Percentiles rank a stretch among this genome's conserved stretches.
phyloP scores from a whole-genome alignment of 441 rosid genomes.

The Gossypium trilobum region DNA sequence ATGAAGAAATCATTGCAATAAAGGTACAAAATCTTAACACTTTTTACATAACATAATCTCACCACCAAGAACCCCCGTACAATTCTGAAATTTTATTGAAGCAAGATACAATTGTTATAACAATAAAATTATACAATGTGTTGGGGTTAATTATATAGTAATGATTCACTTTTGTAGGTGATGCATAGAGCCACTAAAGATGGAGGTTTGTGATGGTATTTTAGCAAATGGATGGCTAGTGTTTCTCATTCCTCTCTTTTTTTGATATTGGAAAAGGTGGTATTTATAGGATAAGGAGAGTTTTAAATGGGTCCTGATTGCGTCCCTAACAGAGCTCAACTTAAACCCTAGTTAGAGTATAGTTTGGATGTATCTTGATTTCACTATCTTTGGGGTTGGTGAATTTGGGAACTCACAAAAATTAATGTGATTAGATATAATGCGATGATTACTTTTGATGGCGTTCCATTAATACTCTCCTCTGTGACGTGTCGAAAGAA shows the following conservation, averaged over 20 bases:
- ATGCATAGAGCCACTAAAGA: background rate
- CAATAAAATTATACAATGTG: background rate
- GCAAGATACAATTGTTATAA: background rate
- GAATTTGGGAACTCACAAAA: background rate
- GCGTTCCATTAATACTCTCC: background rate
- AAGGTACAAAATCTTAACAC: too few relatives aligned
- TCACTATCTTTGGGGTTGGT: background rate
- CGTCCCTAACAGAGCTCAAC: too few relatives aligned
- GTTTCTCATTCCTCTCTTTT: background rate
- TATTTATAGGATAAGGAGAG: too few relatives aligned
- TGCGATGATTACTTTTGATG: background rate
- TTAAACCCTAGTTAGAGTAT: background rate
- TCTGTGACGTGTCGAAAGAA: background rate
- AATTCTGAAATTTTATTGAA: too few relatives aligned
- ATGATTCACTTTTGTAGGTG: background rate
- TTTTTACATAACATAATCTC: too few relatives aligned
- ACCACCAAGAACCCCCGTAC: too few relatives aligned
- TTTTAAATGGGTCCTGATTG: background rate
- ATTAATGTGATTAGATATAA: background rate
- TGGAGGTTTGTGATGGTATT: background rate
- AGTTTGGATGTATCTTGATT: background rate
- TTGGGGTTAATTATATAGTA: background rate
- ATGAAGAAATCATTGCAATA: too few relatives aligned
- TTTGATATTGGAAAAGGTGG: too few relatives aligned
- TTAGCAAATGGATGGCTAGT: background rate